A percentile compares a stretch with the other conserved stretches of the same genome.
Conservation (phyloP, 345 rosid genomes). For the Trapa bicornis region DNA sequence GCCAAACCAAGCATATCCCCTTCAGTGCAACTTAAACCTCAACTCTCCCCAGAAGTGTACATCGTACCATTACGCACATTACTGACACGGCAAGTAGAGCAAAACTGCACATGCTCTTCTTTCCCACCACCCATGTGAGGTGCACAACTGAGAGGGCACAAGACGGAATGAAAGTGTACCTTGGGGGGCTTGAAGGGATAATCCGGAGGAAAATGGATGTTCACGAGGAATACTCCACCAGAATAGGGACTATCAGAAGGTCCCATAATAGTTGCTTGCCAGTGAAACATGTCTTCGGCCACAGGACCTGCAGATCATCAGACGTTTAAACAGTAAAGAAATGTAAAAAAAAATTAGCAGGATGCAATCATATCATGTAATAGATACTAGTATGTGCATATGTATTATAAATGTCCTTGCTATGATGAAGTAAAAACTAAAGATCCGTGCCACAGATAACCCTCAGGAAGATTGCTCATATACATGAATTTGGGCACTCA, state of each 20-base stretch:
- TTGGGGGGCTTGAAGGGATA: slow-evolving; percentile 7
- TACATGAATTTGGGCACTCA: too few relatives aligned
- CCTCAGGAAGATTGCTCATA: too few relatives aligned
- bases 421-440: too few relatives aligned
- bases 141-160: neutral
- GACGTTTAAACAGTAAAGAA: neutral
- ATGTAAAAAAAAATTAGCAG: neutral
- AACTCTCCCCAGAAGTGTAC: neutral
- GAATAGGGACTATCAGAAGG: neutral
- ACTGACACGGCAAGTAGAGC: neutral
- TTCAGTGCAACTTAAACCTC: neutral
- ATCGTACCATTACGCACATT: neutral
- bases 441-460: too few relatives aligned
- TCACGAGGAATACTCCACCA: neutral
- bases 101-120: neutral
- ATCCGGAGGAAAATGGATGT: neutral
- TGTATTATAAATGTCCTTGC: too few relatives aligned
- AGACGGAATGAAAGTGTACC: neutral
- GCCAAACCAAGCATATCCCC: neutral
- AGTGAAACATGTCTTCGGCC: slow-evolving; percentile 5
- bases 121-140: neutral
- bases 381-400: too few relatives aligned
- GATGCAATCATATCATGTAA: too few relatives aligned
- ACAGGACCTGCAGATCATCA: slow-evolving; percentile 1
- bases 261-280: slow-evolving; percentile 3